Conservation (phyloP, 257 asterid genomes). For the Solanum microdontum region DNA sequence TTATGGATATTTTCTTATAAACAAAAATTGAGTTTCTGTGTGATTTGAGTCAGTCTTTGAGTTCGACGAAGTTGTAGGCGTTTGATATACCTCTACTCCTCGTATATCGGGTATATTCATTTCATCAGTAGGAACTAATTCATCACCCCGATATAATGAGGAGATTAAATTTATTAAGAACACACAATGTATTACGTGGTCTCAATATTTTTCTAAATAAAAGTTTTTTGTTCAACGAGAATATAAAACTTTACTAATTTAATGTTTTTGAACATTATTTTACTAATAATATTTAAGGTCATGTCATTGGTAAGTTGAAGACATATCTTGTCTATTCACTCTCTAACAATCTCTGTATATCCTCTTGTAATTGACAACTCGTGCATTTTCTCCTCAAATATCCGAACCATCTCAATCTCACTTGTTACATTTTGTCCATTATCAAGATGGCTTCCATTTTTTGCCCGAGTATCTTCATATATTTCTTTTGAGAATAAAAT, state of each 20-base stretch:
- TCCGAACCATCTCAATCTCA: too few species aligned
- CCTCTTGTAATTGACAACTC: too few species aligned
- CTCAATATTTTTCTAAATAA: too few species aligned
- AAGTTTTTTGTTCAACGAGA: neutral
- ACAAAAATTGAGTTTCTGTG: neutral
- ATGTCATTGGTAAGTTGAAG: neutral
- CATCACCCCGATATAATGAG: neutral
- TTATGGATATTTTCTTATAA: neutral
- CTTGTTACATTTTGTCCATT: too few species aligned
- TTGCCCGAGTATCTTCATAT: neutral
- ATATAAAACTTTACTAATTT: too few species aligned
- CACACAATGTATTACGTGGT: neutral
- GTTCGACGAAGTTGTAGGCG: neutral
- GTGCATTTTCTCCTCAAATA: too few species aligned
- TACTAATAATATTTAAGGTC: neutral
- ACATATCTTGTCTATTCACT: neutral
- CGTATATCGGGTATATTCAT: too few species aligned
- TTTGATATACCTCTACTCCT: too few species aligned
- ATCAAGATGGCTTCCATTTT: too few species aligned
- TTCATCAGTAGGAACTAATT: too few species aligned
- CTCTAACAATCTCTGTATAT: too few species aligned
- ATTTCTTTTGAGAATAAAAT: neutral
- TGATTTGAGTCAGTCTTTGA: neutral
- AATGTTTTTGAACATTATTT: neutral
- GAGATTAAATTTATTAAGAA: too few species aligned